Evolutionary conservation across 805 yeast species (phyloP), one percentile per base, ranked within the genome.

Genomic region (Metschnikowia continentalis): DNA sequence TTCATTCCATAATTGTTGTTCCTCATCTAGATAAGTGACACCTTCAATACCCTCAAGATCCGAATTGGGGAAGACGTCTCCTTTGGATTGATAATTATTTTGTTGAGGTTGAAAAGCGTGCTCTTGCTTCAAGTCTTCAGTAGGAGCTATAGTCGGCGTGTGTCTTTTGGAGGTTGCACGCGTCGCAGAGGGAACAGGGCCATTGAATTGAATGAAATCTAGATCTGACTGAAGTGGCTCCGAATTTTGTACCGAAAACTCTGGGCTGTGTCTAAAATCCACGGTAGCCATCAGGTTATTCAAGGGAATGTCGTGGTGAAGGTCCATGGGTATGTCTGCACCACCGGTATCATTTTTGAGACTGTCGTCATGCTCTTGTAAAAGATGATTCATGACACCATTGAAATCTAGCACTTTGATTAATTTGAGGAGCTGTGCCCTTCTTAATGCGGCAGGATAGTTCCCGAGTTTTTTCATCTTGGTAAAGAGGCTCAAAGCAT

Each of bases 381-480:
- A 72, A 41, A 86, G 69, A 20, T 75, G 79, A 26, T 66, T 64
- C 85, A 86, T 82, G 8, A 80, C 75, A 5, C 84, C 84, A 65
- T 82, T 82, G 64, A 86, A 84, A 62, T 87, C 90, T 43, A 87
- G 66, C 13, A 86, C 79, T 32, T 80, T 72, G 61, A 86, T 77
- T 51, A 87, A 69, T 54, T 83, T 83, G 51, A 87, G 68, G 26
- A 87, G 66, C 59, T 87, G 95, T 0, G 86, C 88, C 50, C 90
- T 71, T 62, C 92, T 74, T 23, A 86, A 65, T 6, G 87, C 86
- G 0, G 94, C 92, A 1, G 94, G 92, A 62, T 85, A 85, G 61
- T 87, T 87, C 1, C 94, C 94, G 46, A 86, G 67, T 50, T 81
- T 81, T 60, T 86, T 79, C 94, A 87, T 87, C 59, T 78, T 82